phyloP scores from a whole-genome alignment of 2,329 filamentous ascomycete genomes.

The Aspergillus hiratsukae region DNA sequence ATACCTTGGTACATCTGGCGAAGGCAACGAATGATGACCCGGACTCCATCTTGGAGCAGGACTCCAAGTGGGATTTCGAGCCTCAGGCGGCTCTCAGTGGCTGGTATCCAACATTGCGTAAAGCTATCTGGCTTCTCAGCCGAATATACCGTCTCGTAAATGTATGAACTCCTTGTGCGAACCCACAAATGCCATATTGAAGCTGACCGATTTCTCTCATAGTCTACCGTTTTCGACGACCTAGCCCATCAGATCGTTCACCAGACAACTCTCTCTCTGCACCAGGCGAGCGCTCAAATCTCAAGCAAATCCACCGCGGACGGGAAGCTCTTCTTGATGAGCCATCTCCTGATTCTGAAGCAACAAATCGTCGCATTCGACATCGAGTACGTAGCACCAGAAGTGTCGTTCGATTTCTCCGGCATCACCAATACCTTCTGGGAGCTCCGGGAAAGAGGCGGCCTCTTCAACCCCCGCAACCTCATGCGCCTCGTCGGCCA shows the following conservation, averaged over 20 bases:
- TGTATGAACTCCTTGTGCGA: conserved; percentile 32
- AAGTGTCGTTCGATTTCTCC: conserved; percentile 64
- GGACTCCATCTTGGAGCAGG: conserved; percentile 39
- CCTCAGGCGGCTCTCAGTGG: conserved; percentile 54
- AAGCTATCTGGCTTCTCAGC: conserved; percentile 64
- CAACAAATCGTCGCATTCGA: conserved; percentile 95
- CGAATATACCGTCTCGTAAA: conserved; percentile 67
- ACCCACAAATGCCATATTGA: background rate
- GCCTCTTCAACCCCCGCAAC: conserved; percentile 61
- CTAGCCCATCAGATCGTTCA: conserved; percentile 79
- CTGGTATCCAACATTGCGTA: conserved; percentile 64
- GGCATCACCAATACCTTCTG: conserved; percentile 62
- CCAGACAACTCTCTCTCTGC: conserved; percentile 79
- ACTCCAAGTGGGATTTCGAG: conserved; percentile 51
- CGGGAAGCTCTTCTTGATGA: conserved; percentile 86
- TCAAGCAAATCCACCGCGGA: conserved; percentile 64
- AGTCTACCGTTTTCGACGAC: conserved; percentile 67
- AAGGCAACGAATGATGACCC: conserved; percentile 51
- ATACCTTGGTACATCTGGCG: conserved; percentile 38
- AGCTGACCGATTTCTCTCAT: conserved; percentile 12
- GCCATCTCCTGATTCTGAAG: conserved; percentile 90
- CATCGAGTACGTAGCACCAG: conserved; percentile 69
- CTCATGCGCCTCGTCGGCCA: conserved; percentile 56
- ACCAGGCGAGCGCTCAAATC: conserved; percentile 69
- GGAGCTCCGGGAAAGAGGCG: conserved; percentile 61